phyloP scores from a whole-genome alignment of 2,329 filamentous ascomycete genomes.

The Emmonsia crescens region DNA sequence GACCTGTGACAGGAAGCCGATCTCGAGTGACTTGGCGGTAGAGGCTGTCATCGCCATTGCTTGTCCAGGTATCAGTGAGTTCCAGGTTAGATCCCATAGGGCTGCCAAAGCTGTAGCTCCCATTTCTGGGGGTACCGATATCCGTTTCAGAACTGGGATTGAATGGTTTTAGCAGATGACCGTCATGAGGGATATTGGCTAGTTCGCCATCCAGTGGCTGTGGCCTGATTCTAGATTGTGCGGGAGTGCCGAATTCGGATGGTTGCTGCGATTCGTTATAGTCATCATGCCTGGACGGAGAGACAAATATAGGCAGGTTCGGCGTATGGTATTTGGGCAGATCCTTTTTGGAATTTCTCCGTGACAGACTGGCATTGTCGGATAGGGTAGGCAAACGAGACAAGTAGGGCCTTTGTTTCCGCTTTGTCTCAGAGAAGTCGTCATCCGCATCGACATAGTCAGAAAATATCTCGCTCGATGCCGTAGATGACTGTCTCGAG shows the following conservation, averaged over 20 bases:
- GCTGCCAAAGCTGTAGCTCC: background rate
- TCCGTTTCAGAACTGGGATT: background rate
- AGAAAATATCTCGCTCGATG: conserved; percentile 33
- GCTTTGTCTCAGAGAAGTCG: conserved; percentile 25
- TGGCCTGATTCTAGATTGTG: background rate
- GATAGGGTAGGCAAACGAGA: conserved; percentile 25
- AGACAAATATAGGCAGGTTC: conserved; percentile 43
- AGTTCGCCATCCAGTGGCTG: background rate
- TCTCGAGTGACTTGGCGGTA: conserved; percentile 23
- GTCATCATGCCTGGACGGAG: conserved; percentile 33
- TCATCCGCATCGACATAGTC: conserved; percentile 40
- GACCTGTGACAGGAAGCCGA: conserved; percentile 36
- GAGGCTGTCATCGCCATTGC: conserved; percentile 17
- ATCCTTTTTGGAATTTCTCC: conserved; percentile 24
- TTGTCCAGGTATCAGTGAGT: background rate
- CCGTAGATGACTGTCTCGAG: conserved; percentile 34
- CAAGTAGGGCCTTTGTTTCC: conserved; percentile 19
- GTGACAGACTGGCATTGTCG: conserved; percentile 25
- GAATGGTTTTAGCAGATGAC: background rate
- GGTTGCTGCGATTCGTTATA: background rate
- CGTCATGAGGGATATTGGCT: background rate
- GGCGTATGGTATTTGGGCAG: conserved; percentile 31
- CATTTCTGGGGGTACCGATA: background rate
- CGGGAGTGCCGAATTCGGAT: conserved; percentile 10
- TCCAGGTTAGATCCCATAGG: background rate